phyloP scores from a whole-genome alignment of 2,329 filamentous ascomycete genomes.

The Diaporthe ampelina region DNA sequence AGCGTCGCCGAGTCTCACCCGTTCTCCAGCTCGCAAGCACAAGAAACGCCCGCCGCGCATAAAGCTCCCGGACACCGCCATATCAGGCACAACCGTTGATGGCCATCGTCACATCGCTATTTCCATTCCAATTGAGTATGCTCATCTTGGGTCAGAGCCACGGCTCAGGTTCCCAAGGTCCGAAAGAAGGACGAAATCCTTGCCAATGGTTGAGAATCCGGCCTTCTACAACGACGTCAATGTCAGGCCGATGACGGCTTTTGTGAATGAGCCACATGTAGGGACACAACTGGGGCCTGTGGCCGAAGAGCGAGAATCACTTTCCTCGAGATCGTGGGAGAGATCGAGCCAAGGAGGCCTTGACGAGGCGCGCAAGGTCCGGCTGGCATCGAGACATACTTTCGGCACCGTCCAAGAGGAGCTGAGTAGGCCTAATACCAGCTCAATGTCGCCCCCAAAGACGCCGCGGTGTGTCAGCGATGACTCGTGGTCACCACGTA shows the following conservation, averaged over 20 bases:
- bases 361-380: slow-evolving; percentile 44
- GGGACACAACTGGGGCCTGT: slow-evolving; percentile 51
- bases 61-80: slow-evolving; percentile 67
- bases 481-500: slow-evolving; percentile 33
- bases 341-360: slow-evolving; percentile 39
- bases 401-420: slow-evolving; percentile 45
- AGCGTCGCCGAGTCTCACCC: slow-evolving; percentile 18
- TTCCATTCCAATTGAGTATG: slow-evolving; percentile 68
- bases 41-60: slow-evolving; percentile 48
- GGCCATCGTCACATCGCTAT: slow-evolving; percentile 73
- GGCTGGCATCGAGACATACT: slow-evolving; percentile 35
- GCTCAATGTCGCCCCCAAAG: slow-evolving; percentile 41
- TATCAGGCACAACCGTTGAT: slow-evolving; percentile 65
- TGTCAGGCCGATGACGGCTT: slow-evolving; percentile 34
- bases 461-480: slow-evolving; percentile 36
- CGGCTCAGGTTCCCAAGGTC: slow-evolving; percentile 43
- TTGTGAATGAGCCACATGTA: slow-evolving; percentile 29
- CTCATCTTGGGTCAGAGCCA: slow-evolving; percentile 54
- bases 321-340: slow-evolving; percentile 32
- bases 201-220: slow-evolving; percentile 16
- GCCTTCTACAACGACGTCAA: slow-evolving; percentile 22
- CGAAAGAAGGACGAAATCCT: slow-evolving; percentile 10
- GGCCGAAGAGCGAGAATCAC: slow-evolving; percentile 53
- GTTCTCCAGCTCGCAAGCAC: slow-evolving; percentile 29
- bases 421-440: slow-evolving; percentile 38